Evolutionary conservation across 208 protist genomes (phyloP).

Genomic region (Wallacemonas sp.): DNA sequence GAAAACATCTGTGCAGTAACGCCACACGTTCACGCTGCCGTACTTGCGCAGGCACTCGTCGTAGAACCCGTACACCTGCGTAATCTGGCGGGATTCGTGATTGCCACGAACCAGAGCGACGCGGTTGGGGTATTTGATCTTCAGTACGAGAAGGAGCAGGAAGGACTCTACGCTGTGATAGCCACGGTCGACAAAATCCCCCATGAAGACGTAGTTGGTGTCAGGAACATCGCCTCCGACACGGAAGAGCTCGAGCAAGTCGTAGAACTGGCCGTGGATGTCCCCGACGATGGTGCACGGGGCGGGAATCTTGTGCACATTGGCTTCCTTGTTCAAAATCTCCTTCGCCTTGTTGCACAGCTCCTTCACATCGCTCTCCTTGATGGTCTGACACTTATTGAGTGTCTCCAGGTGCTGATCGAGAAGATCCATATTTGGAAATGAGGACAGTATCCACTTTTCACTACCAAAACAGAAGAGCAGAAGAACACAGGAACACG

Average conservation of each 20-base stretch:
- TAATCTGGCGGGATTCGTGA: slow-evolving; percentile 96
- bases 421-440: slow-evolving; percentile 76
- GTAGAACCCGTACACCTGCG: slow-evolving; percentile 99
- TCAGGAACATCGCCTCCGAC: slow-evolving; percentile 95
- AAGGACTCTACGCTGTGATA: slow-evolving; percentile 99
- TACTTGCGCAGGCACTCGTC: slow-evolving; percentile 99
- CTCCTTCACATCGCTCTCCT: slow-evolving; percentile 91
- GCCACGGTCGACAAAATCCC: slow-evolving; percentile 99
- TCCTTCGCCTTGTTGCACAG: slow-evolving; percentile 81
- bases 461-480: too few relatives aligned
- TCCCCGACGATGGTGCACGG: slow-evolving; percentile 94
- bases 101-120: slow-evolving; percentile 97
- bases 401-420: slow-evolving; percentile 97
- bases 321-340: slow-evolving; percentile 87
- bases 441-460: background rate
- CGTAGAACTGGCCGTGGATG: slow-evolving; percentile 97
- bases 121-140: slow-evolving; percentile 96
- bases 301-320: slow-evolving; percentile 89
- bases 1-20: slow-evolving; percentile 99
- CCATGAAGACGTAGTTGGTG: slow-evolving; percentile 98
- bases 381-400: slow-evolving; percentile 92
- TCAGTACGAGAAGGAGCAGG: slow-evolving; percentile 96
- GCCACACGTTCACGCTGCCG: slow-evolving; percentile 99
- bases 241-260: slow-evolving; percentile 97
- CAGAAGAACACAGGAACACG: background rate